Percentiles rank a stretch among this genome's conserved stretches.
Evolutionary conservation across 176 grass and related monocot genomes (phyloP).

Genomic region (Oryza nivara): DNA sequence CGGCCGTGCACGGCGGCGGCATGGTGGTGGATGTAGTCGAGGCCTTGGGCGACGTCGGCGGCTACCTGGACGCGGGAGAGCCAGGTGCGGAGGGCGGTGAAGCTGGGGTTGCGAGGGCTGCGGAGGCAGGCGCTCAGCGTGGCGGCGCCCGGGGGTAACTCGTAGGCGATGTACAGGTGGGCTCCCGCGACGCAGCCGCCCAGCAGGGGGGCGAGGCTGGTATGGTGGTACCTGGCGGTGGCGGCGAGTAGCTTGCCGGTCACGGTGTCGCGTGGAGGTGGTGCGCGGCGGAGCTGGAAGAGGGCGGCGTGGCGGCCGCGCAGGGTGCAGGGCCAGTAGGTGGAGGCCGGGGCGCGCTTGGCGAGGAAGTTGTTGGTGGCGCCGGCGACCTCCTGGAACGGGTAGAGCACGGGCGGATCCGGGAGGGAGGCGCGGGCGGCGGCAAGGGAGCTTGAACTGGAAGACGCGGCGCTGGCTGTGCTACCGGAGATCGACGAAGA

Average conservation of each 20-base stretch:
- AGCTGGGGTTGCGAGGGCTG: slow-evolving; percentile 46
- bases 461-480: not conserved
- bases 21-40: slow-evolving; percentile 80
- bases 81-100: slow-evolving; percentile 62
- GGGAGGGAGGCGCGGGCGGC: slow-evolving; percentile 51
- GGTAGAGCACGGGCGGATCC: slow-evolving; percentile 47
- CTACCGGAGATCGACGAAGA: not conserved
- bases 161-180: slow-evolving; percentile 75
- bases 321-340: slow-evolving; percentile 68
- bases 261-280: not conserved
- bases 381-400: slow-evolving; percentile 61
- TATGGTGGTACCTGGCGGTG: slow-evolving; percentile 55
- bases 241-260: slow-evolving; percentile 28
- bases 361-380: slow-evolving; percentile 87
- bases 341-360: slow-evolving; percentile 41
- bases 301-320: slow-evolving; percentile 52
- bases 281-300: slow-evolving; percentile 50
- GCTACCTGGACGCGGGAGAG: slow-evolving; percentile 60
- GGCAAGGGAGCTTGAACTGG: slow-evolving; percentile 47
- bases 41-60: slow-evolving; percentile 60
- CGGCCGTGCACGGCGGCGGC: slow-evolving; percentile 50
- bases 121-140: slow-evolving; percentile 64
- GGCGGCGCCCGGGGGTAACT: slow-evolving; percentile 37
- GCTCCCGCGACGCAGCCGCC: slow-evolving; percentile 62
- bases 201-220: slow-evolving; percentile 60